Evolutionary conservation across 176 grass and related monocot genomes (phyloP).

Genomic region (Cocos nucifera): DNA sequence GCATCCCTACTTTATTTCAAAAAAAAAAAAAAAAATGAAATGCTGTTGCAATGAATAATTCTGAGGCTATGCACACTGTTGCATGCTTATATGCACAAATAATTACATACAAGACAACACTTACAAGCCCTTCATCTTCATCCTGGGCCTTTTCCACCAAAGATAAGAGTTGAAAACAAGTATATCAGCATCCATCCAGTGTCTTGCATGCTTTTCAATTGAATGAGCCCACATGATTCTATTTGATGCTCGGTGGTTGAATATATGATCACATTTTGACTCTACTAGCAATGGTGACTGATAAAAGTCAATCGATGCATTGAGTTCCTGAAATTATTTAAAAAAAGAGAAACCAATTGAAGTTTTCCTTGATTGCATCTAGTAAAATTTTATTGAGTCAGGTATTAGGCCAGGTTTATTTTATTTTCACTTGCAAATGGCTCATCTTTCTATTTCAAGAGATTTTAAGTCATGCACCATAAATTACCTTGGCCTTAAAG

Average conservation of each 20-base stretch:
- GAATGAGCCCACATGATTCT: slow-evolving; percentile 40
- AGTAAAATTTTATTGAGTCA: too few species aligned
- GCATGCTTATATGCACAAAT: too few species aligned
- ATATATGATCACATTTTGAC: slow-evolving; percentile 67
- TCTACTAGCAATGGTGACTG: slow-evolving; percentile 82
- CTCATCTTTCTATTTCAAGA: too few species aligned
- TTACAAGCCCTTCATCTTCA: slow-evolving; percentile 61
- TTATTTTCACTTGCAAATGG: too few species aligned
- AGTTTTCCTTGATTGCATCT: too few species aligned
- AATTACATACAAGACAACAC: not conserved
- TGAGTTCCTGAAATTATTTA: slow-evolving; percentile 40
- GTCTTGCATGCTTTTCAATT: slow-evolving; percentile 50
- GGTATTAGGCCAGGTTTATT: too few species aligned
- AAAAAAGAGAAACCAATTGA: too few species aligned
- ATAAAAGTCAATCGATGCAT: slow-evolving; percentile 72
- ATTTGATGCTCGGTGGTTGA: slow-evolving; percentile 41
- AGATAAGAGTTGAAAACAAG: slow-evolving; percentile 84
- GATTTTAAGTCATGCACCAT: not conserved
- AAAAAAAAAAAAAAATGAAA: too few species aligned
- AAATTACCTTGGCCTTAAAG: slow-evolving; percentile 49
- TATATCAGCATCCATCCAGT: slow-evolving; percentile 54
- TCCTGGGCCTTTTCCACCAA: slow-evolving; percentile 55
- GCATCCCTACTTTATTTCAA: too few species aligned
- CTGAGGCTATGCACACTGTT: too few species aligned
- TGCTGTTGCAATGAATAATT: too few species aligned